Evolutionary conservation across 1,284 basidiomycete species (phyloP), one percentile per base, ranked within the genome.

Genomic region (Naganishia liquefaciens): DNA sequence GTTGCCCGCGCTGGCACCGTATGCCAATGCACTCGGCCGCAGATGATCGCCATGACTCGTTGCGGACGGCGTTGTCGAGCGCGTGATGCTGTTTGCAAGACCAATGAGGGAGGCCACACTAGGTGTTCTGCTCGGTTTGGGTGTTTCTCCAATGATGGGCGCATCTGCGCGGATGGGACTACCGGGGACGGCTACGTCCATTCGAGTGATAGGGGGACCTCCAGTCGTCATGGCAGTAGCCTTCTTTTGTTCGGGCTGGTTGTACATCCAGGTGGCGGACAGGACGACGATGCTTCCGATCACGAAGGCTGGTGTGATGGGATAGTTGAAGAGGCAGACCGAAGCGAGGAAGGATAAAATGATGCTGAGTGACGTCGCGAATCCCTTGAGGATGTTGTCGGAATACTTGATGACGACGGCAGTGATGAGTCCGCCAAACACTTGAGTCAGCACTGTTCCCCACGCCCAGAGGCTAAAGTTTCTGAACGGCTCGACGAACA

Each of bases 301-400:
- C 66, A 93, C 78, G 76, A 97, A 97, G 0, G 88, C 86, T 63
- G 87, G 82, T 0, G 93, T 91, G 76, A 97, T 88, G 49, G 84
- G 84, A 81, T 93, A 93, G 74, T 88, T 82, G 83, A 96, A 96
- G 46, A 96, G 85, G 10, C 85, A 85, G 63, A 95, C 88, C 5
- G 89, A 91, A 2, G 90, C 90, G 65, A 93, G 82, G 84, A 95
- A 96, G 54, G 92, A 94, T 69, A 97, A 85, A 71, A 97, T 86
- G 77, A 97, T 96, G 75, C 88, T 89, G 69, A 97, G 82, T 70
- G 88, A 91, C 5, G 93, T 95, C 15, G 94, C 94, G 74, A 97
- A 97, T 42, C 94, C 91, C 77, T 95, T 94, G 75, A 79, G 72
- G 64, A 80, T 81, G 70, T 81, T 80, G 75, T 82, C 80, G 21